Base-by-base conservation (phyloP, 805 yeast genomes). In the Candida broadrunensis region DNA sequence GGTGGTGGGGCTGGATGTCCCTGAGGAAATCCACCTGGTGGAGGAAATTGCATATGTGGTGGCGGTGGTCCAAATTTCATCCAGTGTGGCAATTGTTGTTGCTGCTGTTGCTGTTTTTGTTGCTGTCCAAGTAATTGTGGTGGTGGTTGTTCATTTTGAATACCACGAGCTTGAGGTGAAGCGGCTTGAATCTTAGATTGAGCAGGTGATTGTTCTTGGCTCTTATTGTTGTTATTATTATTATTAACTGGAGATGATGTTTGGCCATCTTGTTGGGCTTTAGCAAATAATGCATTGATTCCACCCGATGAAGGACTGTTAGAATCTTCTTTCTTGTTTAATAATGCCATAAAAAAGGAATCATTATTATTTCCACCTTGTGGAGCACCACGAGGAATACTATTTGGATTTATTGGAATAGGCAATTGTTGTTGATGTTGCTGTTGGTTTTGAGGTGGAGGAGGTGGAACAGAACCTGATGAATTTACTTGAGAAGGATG, bases 301-400 rank as follows among this genome's bases (percentile, higher is more conserved):
- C 38, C 42, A 17, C 26, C 36, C 9, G 31, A n/a, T 9, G 38
- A 24, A 9, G 39, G 18, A 3, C 29, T 6, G 18, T 12, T 19
- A 23, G 34, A 33, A 1, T 35, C 13, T 26, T 49, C 49, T 21
- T 60, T 53, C 44, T 70, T 73, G 31, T 67, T 62, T 46, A 77
- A 54, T 40, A 77, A 56, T 4, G 80, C 68, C 60, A 70, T 63
- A 50, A 77, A 73, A 45, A 77, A 77, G 13, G 67, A 54, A 43
- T 74, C 78, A 47, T 66, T 63, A n/a, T 54, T 43, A 14, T 47
- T 30, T 34, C 47, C 19, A 6, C 32, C 18, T 8, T 5, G 18
- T 16, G 34, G 37, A 9, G 36, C n/a, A 17, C 26, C 24, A 14
- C 9, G 32, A 4, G 6, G 7, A 14, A 4, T 4, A 6, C 4